These are phyloP conservation scores for Pulveroboletus sp. DNA, from an alignment of 768 basidiomycete species.

Conservation along the genomic window DNA sequence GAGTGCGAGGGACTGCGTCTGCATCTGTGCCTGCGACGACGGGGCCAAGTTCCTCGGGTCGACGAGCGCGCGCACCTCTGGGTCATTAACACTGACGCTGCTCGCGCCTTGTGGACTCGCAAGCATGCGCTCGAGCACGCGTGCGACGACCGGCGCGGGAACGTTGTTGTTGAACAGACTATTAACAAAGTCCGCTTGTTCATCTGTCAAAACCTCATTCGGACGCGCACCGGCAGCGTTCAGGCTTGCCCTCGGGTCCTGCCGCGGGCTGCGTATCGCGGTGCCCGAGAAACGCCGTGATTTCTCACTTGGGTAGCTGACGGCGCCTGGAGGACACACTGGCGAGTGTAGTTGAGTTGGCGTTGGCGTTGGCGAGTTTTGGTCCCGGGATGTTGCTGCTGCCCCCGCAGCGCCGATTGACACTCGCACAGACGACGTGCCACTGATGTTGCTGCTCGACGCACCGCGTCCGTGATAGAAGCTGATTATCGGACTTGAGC, in stretches of 20 bases:
- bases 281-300: not conserved
- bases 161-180: constrained; percentile 24
- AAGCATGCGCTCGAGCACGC: constrained; percentile 26
- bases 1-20: too few species aligned
- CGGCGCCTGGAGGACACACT: not conserved
- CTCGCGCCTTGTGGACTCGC: constrained; percentile 17
- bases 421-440: not conserved
- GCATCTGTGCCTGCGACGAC: not conserved
- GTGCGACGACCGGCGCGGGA: constrained; percentile 22
- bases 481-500: not conserved
- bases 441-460: constrained; percentile 4
- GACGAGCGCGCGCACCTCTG: constrained; percentile 8
- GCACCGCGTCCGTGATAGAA: not conserved
- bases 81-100: constrained; percentile 4
- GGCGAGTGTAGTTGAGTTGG: not conserved
- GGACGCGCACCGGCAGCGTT: not conserved
- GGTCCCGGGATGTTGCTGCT: not conserved
- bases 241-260: not conserved
- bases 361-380: not conserved
- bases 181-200: constrained; percentile 25
- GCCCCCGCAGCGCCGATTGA: not conserved
- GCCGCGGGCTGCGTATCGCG: not conserved
- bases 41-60: not conserved
- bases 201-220: constrained; percentile 13
- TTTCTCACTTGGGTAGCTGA: constrained; percentile 14